Evolutionary conservation across 2,329 filamentous ascomycete species (phyloP).

Genomic region (Herpomyces periplanetae): DNA sequence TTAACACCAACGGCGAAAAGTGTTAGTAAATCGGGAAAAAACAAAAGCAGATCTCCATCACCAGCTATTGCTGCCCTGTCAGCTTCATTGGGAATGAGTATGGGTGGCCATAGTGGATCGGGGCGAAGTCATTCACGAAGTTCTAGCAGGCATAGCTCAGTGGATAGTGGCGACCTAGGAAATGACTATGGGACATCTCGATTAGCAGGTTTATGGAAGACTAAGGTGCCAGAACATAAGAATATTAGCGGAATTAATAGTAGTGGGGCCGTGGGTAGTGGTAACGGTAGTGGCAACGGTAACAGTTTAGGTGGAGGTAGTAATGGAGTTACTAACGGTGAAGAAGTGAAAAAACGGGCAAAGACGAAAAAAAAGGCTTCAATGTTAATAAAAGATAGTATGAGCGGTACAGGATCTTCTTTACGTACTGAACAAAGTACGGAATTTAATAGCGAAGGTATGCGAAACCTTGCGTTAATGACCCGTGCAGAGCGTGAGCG

Average conservation of each 20-base stretch:
- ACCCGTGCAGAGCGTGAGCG: conserved; percentile 29
- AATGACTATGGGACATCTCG: no score
- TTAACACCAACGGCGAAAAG: no score
- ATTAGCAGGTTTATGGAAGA: no score
- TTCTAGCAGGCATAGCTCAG: no score
- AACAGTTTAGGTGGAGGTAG: conserved; percentile 24
- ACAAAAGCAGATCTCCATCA: no score
- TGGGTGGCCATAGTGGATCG: no score
- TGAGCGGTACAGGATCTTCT: conserved; percentile 4
- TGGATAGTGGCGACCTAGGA: no score
- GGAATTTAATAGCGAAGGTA: conserved; percentile 6
- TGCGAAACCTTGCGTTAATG: conserved; percentile 7
- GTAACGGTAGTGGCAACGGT: conserved; percentile 27
- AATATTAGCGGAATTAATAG: conserved; percentile 10
- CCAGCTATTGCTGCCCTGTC: no score
- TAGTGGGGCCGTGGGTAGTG: conserved; percentile 9
- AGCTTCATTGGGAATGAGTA: no score
- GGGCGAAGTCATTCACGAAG: no score
- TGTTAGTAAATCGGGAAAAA: no score
- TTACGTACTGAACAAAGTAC: conserved; percentile 5
- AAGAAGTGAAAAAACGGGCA: conserved; percentile 1
- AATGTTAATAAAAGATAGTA: conserved; percentile 1
- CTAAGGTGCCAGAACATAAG: no score
- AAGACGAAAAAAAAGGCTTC: not conserved
- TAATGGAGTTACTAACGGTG: conserved; percentile 2